Conservation (phyloP, 331 rosid species). For the Rhamnella rubrinervis region DNA sequence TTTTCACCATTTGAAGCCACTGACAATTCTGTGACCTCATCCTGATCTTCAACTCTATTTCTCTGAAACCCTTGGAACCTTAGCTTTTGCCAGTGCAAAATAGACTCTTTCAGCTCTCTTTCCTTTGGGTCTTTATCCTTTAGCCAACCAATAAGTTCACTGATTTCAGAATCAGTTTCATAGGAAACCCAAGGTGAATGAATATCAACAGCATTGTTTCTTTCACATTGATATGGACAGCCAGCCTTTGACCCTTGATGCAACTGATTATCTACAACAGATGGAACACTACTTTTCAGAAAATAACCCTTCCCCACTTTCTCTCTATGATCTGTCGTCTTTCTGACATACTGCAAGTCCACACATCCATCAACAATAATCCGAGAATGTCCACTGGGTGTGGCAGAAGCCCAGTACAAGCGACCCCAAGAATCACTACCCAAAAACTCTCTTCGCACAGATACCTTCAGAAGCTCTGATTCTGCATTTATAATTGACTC, state of each 20-base stretch:
- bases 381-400: constrained; percentile 45
- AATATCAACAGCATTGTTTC: constrained; percentile 26
- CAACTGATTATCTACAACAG: constrained; percentile 29
- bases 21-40: constrained; percentile 40
- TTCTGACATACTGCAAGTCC: constrained; percentile 33
- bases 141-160: constrained; percentile 69
- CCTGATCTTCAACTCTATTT: constrained; percentile 38
- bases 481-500: constrained; percentile 58
- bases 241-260: constrained; percentile 33
- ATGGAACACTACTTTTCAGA: constrained; percentile 33
- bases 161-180: constrained; percentile 67
- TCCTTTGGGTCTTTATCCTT: constrained; percentile 63
- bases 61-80: constrained; percentile 48
- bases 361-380: constrained; percentile 68
- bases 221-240: constrained; percentile 36
- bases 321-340: constrained; percentile 27
- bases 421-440: constrained; percentile 78
- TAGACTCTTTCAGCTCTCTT: constrained; percentile 76
- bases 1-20: constrained; percentile 40
- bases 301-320: constrained; percentile 28
- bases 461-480: constrained; percentile 63
- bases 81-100: constrained; percentile 62
- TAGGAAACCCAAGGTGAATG: constrained; percentile 66
- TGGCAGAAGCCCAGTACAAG: constrained; percentile 73
- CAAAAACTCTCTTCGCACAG: constrained; percentile 76